Conservation (phyloP, 2,329 filamentous ascomycete species). For the Stromatinia cepivora region DNA sequence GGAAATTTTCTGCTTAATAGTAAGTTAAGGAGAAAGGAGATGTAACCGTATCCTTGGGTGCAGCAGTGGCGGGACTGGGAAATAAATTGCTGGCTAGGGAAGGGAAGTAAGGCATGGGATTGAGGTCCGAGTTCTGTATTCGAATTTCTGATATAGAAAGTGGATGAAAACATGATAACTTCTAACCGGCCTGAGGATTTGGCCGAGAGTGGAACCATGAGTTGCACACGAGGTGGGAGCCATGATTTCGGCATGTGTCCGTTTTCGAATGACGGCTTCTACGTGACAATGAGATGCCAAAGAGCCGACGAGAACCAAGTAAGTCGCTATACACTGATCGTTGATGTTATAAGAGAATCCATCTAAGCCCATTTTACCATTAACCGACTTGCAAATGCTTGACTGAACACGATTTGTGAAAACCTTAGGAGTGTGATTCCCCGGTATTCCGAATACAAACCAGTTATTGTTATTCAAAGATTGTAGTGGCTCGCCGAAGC, state of each 20-base stretch:
- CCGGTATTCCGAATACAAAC: neutral
- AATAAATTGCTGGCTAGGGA: constrained; percentile 57
- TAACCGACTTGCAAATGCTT: neutral
- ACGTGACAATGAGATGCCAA: neutral
- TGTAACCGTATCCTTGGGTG: constrained; percentile 52
- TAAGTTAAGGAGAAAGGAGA: neutral
- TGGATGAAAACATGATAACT: neutral
- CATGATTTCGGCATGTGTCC: neutral
- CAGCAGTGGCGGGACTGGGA: constrained; percentile 56
- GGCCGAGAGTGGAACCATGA: neutral
- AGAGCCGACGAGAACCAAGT: neutral
- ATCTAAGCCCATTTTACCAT: neutral
- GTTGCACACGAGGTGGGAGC: neutral
- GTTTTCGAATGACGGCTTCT: neutral
- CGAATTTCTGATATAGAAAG: neutral
- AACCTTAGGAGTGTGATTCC: neutral
- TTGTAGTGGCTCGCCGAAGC: too few relatives aligned
- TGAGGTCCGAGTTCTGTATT: too few relatives aligned
- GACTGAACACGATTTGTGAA: too few relatives aligned
- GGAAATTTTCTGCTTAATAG: too few relatives aligned
- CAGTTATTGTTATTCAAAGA: neutral
- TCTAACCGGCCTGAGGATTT: neutral
- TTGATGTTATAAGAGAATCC: neutral
- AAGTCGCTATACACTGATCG: too few relatives aligned
- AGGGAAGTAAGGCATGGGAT: constrained; percentile 45